phyloP scores from a whole-genome alignment of 2,329 filamentous ascomycete genomes.

The Cercospora beticola region DNA sequence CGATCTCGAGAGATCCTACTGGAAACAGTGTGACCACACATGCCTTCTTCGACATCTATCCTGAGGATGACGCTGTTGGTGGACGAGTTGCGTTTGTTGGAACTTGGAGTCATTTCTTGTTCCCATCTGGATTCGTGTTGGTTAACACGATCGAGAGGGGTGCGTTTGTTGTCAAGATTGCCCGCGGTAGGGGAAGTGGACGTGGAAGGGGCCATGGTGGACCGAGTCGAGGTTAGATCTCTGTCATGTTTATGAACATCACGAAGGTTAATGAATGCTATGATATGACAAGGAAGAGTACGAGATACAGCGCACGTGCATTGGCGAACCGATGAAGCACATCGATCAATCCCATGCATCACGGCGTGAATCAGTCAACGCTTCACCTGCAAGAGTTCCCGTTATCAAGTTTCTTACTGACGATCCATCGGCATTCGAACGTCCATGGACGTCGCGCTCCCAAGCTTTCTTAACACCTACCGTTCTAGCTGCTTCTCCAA shows the following conservation, averaged over 20 bases:
- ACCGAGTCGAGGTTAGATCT: not conserved
- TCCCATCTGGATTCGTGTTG: conserved; percentile 49
- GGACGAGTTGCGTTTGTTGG: conserved; percentile 40
- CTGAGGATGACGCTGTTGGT: conserved; percentile 36
- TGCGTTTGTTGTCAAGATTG: conserved; percentile 15
- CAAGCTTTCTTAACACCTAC: no score
- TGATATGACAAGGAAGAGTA: not conserved
- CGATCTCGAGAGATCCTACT: conserved; percentile 44
- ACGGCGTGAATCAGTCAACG: not conserved
- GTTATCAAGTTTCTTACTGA: not conserved
- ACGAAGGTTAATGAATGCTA: not conserved
- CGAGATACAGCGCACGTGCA: not conserved
- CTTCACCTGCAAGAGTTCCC: not conserved
- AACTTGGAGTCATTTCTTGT: conserved; percentile 51
- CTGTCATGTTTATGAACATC: not conserved
- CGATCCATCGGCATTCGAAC: not conserved
- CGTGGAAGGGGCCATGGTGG: not conserved
- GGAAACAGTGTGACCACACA: conserved; percentile 48
- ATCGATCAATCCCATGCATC: not conserved
- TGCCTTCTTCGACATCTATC: conserved; percentile 53
- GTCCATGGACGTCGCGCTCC: not conserved
- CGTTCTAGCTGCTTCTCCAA: not conserved
- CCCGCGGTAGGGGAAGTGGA: not conserved
- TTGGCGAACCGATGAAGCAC: not conserved
- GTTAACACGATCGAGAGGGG: conserved; percentile 56